Percentiles rank a stretch among this genome's conserved stretches.
phyloP scores from a whole-genome alignment of 108 stramenopile genomes.

The Pseudonitzschia multiseries region DNA sequence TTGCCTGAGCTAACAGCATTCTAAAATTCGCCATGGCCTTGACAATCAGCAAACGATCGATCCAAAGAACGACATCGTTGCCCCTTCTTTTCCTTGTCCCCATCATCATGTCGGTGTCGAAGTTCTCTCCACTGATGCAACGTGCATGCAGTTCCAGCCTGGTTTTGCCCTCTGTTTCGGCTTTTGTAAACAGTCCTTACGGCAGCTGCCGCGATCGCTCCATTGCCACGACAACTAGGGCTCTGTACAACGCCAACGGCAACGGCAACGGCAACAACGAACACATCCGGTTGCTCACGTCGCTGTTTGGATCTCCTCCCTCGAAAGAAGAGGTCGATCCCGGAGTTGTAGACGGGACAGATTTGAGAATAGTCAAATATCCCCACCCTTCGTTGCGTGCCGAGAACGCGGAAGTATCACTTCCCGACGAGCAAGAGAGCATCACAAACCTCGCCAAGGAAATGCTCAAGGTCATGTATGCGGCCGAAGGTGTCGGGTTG shows the following conservation, averaged over 20 bases:
- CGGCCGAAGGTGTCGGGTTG: slow-evolving; percentile 89
- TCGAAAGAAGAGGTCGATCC: slow-evolving; percentile 78
- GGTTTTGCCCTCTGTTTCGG: neutral
- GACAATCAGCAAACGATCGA: neutral
- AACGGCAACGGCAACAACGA: too few species aligned
- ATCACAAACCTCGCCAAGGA: slow-evolving; percentile 80
- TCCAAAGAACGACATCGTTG: slow-evolving; percentile 13
- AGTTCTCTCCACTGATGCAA: neutral
- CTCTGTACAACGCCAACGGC: neutral
- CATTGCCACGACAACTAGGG: slow-evolving; percentile 1
- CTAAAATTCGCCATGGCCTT: neutral
- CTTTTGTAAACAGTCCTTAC: neutral
- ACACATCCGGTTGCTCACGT: neutral
- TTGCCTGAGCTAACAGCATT: neutral
- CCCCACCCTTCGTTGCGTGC: slow-evolving; percentile 89
- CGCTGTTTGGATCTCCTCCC: slow-evolving; percentile 9
- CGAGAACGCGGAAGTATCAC: slow-evolving; percentile 67
- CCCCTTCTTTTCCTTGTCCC: neutral
- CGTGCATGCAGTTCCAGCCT: neutral
- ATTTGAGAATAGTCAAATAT: slow-evolving; percentile 87
- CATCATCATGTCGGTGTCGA: slow-evolving; percentile 11
- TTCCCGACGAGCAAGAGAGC: slow-evolving; percentile 49
- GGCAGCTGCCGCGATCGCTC: neutral
- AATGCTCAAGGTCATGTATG: slow-evolving; percentile 97
- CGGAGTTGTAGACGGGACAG: slow-evolving; percentile 78